phyloP scores from a whole-genome alignment of 2,329 filamentous ascomycete genomes.

The Claviceps paspali region DNA sequence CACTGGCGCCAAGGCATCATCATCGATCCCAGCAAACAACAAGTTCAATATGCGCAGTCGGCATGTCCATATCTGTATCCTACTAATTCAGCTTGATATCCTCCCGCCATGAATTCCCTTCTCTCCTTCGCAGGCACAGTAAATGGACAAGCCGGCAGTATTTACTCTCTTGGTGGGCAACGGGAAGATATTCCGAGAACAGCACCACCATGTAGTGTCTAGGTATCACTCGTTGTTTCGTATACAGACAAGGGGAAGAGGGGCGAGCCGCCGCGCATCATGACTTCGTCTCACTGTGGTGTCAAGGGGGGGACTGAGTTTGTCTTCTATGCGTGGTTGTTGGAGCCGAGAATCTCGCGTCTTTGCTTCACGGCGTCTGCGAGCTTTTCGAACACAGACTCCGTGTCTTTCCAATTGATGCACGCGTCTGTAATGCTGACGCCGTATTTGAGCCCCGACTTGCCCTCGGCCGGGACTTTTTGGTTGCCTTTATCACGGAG shows the following conservation, averaged over 20 bases:
- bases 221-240: background rate
- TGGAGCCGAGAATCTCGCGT: conserved; percentile 24
- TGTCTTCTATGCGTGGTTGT: background rate
- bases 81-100: background rate
- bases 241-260: background rate
- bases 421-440: conserved; percentile 94
- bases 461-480: conserved; percentile 75
- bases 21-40: too few species aligned
- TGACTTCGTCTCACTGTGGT: too few species aligned
- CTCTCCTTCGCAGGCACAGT: background rate
- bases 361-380: conserved; percentile 70
- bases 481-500: conserved; percentile 37
- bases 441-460: conserved; percentile 64
- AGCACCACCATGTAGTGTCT: background rate
- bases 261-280: too few species aligned
- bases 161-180: background rate
- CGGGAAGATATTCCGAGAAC: background rate
- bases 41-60: too few species aligned
- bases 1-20: too few species aligned
- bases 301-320: too few species aligned
- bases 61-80: background rate
- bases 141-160: background rate
- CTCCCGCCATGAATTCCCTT: background rate
- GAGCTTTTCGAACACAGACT: conserved; percentile 68
- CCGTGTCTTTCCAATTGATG: conserved; percentile 81